Base-by-base conservation (phyloP, 768 basidiomycete species). In the Austroboletus festivus region DNA sequence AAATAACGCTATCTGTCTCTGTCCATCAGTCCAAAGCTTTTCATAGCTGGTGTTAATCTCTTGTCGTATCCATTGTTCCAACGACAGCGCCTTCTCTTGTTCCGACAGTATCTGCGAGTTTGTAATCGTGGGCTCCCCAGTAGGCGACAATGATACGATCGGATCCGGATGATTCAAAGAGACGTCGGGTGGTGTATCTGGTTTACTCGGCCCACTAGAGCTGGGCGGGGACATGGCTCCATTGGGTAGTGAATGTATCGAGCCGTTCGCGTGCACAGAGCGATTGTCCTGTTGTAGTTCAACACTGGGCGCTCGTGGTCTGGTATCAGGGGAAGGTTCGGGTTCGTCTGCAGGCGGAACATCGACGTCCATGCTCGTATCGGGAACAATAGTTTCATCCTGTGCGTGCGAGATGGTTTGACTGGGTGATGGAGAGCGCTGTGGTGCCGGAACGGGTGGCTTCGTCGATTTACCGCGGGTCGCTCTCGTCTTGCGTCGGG, bases 61-160 rank as follows among this genome's bases (percentile, higher is more conserved):
- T 55, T 81, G 78, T 46, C 84, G 74, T 49, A 92, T 82, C 80
- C 88, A 88, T 59, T 93, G 81, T 59, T 93, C 90, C 41, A 93
- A 76, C 0, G 89, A 86, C 86, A 93, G 85, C 18, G 74, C 68
- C 50, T 83, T 72, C 62, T 93, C 86, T 18, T 79, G 79, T 28
- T 38, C 63, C 46, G 52, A 65, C 41, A 48, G 66, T 52, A 16
- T 23, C 38, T 57, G 53, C n/a, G 59, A n/a, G 26, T 31, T 26
- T 24, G 51, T 18, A 47, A 57, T 23, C 35, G 37, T 44, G 24
- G 60, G 50, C 6, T 51, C 43, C 23, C 47, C 50, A 28, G 48
- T 26, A 13, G 52, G 44, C 5, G 52, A 57, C 24, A 61, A 20
- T 31, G 54, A 48, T 21, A 64, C 26, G 21, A 54, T 41, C 11